These are phyloP conservation scores for Taxillus chinensis DNA, from an alignment of 164 flowering plant genomes.

Conservation along the genomic window DNA sequence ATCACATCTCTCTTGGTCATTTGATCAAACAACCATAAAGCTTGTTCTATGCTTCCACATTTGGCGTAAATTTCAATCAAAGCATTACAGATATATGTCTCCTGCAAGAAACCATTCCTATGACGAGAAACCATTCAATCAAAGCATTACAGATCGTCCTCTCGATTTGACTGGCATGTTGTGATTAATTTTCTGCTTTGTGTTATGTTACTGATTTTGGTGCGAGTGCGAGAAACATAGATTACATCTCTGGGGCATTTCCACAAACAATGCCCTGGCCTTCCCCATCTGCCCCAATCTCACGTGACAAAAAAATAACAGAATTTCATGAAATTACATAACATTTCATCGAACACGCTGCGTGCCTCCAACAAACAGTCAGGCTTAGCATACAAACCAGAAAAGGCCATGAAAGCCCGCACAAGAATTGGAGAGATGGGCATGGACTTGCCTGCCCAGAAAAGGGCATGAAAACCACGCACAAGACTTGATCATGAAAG, in stretches of 20 bases:
- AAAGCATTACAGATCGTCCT: slow-evolving; percentile 46
- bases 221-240: no score
- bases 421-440: no score
- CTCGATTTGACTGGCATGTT: no score
- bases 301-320: slow-evolving; percentile 47
- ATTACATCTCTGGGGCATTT: no score
- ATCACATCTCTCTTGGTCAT: slow-evolving; percentile 32
- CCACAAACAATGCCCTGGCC: slow-evolving; percentile 37
- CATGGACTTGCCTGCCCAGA: no score
- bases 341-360: slow-evolving; percentile 53
- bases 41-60: slow-evolving; percentile 35
- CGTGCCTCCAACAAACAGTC: slow-evolving; percentile 33
- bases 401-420: slow-evolving; percentile 25
- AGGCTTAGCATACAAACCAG: slow-evolving; percentile 59
- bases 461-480: no score
- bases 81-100: slow-evolving; percentile 52
- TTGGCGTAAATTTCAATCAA: slow-evolving; percentile 68
- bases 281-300: slow-evolving; percentile 47
- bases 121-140: slow-evolving; percentile 37
- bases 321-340: slow-evolving; percentile 65
- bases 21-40: slow-evolving; percentile 26
- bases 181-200: no score
- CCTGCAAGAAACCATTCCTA: slow-evolving; percentile 21
- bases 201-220: no score
- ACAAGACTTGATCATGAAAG: slow-evolving; percentile 49